Conservation (phyloP, 2,329 filamentous ascomycete genomes). For the Epicoccum nigrum region DNA sequence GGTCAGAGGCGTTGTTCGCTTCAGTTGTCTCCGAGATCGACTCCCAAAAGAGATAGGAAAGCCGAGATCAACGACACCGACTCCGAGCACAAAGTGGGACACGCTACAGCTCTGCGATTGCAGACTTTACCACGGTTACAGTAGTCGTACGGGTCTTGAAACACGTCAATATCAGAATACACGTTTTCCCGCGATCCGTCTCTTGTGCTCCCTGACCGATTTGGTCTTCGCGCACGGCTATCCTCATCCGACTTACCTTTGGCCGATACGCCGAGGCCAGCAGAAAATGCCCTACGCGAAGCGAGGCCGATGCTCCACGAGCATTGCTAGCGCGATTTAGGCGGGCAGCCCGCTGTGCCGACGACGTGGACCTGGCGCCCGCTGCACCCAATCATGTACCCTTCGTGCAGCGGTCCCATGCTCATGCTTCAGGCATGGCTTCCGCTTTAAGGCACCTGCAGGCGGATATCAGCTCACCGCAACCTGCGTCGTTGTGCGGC, state of each 20-base stretch:
- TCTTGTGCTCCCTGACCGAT: slow-evolving; percentile 3
- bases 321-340: slow-evolving; percentile 9
- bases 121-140: slow-evolving; percentile 10
- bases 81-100: slow-evolving; percentile 6
- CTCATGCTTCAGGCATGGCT: slow-evolving; percentile 13
- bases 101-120: slow-evolving; percentile 9
- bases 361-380: slow-evolving; percentile 16
- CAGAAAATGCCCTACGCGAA: slow-evolving; percentile 18
- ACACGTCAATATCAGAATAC: slow-evolving; percentile 19
- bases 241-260: not conserved
- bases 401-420: not conserved
- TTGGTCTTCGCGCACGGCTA: slow-evolving; percentile 1
- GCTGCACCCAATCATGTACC: slow-evolving; percentile 9
- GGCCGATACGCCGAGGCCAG: slow-evolving; percentile 15
- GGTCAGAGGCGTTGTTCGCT: slow-evolving; percentile 14
- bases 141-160: slow-evolving; percentile 17
- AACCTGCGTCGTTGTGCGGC: slow-evolving; percentile 9
- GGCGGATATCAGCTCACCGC: slow-evolving; percentile 19
- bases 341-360: slow-evolving; percentile 16
- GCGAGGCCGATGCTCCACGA: slow-evolving; percentile 11
- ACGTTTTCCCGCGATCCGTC: slow-evolving; percentile 3
- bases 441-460: slow-evolving; percentile 9
- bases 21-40: slow-evolving; percentile 20
- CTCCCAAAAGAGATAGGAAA: slow-evolving; percentile 14
- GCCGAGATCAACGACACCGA: slow-evolving; percentile 18